These are phyloP conservation scores for Elasticomyces elasticus DNA, from an alignment of 495 filamentous ascomycete species.

Conservation along the genomic window DNA sequence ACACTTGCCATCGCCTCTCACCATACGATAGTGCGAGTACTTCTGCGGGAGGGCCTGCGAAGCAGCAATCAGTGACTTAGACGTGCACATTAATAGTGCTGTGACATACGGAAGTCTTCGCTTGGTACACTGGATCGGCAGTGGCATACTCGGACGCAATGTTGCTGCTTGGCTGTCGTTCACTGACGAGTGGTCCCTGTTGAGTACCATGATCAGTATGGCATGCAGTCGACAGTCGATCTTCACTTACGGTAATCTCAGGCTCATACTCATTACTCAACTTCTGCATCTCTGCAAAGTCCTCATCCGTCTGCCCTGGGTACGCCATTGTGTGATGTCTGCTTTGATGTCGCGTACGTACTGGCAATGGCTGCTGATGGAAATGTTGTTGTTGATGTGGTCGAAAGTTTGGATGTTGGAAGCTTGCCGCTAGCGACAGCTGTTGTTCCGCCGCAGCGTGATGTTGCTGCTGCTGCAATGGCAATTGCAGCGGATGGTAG, in stretches of 20 bases:
- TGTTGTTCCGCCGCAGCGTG: not conserved
- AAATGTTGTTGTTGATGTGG: constrained; percentile 5
- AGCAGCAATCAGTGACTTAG: not conserved
- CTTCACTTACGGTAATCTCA: constrained; percentile 30
- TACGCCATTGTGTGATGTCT: constrained; percentile 9
- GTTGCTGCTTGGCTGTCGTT: constrained; percentile 61
- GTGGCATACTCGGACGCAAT: constrained; percentile 84
- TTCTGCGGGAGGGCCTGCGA: constrained; percentile 65
- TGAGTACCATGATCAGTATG: constrained; percentile 11
- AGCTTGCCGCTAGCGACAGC: constrained; percentile 11
- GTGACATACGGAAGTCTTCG: constrained; percentile 70
- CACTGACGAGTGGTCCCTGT: constrained; percentile 75
- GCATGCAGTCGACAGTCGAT: too few species aligned
- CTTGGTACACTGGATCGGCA: constrained; percentile 73
- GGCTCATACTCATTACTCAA: constrained; percentile 36
- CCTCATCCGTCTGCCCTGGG: constrained; percentile 25
- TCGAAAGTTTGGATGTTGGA: constrained; percentile 7
- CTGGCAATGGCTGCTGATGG: not conserved
- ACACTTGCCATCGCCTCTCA: constrained; percentile 91
- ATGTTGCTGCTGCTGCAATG: constrained; percentile 13
- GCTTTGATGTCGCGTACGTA: constrained; percentile 15
- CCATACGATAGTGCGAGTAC: constrained; percentile 77
- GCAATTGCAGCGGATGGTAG: constrained; percentile 17
- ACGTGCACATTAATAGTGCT: not conserved
- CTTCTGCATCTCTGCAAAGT: constrained; percentile 37